Conservation (phyloP, 176 grass and related monocot species). For the Oryza coarctata region DNA sequence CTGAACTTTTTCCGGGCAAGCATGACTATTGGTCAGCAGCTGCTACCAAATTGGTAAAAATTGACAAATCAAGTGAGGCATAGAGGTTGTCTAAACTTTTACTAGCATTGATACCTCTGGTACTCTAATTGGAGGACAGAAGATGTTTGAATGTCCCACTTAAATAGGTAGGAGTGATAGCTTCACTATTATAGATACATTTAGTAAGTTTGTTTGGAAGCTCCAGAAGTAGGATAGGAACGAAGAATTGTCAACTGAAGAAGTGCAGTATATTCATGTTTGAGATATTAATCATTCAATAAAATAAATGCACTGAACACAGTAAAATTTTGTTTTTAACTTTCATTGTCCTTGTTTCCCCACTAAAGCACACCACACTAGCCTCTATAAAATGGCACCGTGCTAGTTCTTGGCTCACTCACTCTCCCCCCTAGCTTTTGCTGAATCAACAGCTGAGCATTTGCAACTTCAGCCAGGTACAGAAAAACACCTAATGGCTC, state of each 20-base stretch:
- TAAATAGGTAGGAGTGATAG: not conserved
- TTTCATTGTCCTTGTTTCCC: constrained; percentile 11
- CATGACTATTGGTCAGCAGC: constrained; percentile 10
- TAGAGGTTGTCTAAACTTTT: constrained; percentile 18
- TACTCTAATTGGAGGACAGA: not conserved
- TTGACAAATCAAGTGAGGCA: not conserved
- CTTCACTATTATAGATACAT: not conserved
- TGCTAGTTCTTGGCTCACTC: constrained; percentile 30
- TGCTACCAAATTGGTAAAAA: constrained; percentile 18
- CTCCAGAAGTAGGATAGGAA: constrained; percentile 6
- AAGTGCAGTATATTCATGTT: not conserved
- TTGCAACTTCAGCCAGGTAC: constrained; percentile 1
- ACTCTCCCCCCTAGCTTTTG: constrained; percentile 23
- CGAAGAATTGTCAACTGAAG: constrained; percentile 6
- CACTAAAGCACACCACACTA: constrained; percentile 15
- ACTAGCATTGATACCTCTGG: not conserved
- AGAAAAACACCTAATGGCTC: not conserved
- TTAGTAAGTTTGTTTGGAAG: not conserved
- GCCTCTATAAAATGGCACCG: constrained; percentile 31
- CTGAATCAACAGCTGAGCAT: constrained; percentile 11
- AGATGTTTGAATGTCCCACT: not conserved
- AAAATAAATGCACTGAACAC: not conserved
- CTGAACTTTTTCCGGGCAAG: constrained; percentile 1
- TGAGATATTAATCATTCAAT: not conserved
- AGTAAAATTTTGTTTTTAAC: constrained; percentile 12